Evolutionary conservation across 2,329 filamentous ascomycete species (phyloP), one percentile per base, ranked within the genome.

Genomic region (Magnaporthiopsis poae): DNA sequence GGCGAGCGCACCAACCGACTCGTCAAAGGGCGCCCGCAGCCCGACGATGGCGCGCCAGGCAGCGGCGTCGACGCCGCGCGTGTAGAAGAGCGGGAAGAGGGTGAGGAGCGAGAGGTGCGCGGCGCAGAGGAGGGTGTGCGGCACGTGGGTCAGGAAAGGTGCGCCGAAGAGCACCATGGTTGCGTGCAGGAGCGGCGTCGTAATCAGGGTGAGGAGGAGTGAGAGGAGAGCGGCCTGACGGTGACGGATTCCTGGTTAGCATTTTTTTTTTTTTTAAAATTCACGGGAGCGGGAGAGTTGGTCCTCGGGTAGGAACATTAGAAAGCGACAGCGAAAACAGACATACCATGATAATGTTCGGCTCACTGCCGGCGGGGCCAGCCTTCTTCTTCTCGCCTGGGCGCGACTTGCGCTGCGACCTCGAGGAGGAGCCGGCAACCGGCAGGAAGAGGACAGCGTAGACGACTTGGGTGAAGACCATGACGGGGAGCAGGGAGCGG

Each of bases 91-190:
- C 2, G 92, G 92, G 67, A 93, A 89, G 0, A 90, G 82, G 25
- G 87, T 86, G 15, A 99, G 86, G 0, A 96, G 78, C 13, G 92
- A 86, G 68, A 98, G 85, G 75, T 98, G 93, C 1, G 89, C 84
- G 2, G 91, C 90, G 75, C 88, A 90, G 52, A 97, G 86, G 39
- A 91, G 75, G 0, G 95, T 99, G 70, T 96, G 89, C 4, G 82
- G 75, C 64, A 89, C 80, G 75, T 97, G 91, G 0, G 91, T 91
- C 39, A 94, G 90, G 65, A 96, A 81, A 0, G 95, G 95, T 9
- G 94, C 95, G 73, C 95, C 95, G 77, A 97, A 96, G 71, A 98
- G 89, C 73, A 98, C 82, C 72, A 96, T 84, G 56, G 88, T 78
- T 61, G 86, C 75, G 75, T 88, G 82, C 29, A 88, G 72, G 35